These are phyloP conservation scores for Leccinum huronense DNA, from an alignment of 1,284 basidiomycete genomes.

Conservation along the genomic window DNA sequence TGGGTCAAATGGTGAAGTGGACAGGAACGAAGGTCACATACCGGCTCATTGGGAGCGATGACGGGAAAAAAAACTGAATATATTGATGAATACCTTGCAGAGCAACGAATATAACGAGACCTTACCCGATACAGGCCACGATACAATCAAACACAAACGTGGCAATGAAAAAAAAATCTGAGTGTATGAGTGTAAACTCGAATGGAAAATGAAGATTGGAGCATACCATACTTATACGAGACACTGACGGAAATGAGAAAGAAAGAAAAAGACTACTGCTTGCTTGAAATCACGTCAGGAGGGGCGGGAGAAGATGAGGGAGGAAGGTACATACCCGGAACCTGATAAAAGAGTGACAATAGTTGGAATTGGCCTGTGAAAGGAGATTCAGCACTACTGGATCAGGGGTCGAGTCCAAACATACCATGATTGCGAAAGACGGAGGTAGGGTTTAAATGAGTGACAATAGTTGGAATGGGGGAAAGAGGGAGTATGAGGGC, in stretches of 20 bases:
- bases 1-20: neutral
- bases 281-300: neutral
- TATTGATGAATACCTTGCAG: neutral
- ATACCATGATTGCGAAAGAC: constrained; percentile 7
- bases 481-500: neutral
- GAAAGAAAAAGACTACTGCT: neutral
- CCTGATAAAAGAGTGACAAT: constrained; percentile 19
- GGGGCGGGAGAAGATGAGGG: neutral
- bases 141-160: neutral
- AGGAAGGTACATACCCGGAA: neutral
- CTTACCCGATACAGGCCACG: neutral
- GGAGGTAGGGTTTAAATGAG: constrained; percentile 10
- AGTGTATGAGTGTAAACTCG: neutral
- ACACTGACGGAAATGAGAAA: neutral
- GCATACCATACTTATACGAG: neutral
- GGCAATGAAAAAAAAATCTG: neutral
- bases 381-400: neutral
- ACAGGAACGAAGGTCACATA: neutral
- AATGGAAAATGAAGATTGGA: neutral
- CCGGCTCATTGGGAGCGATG: constrained; percentile 1
- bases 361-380: constrained; percentile 15
- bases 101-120: neutral
- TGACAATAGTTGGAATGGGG: constrained; percentile 21
- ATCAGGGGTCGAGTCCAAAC: neutral
- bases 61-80: neutral